A percentile compares a stretch with the other conserved stretches of the same genome.
These are phyloP conservation scores for Teratosphaeria epicoccoides DNA, from an alignment of 2,329 filamentous ascomycete species.

Conservation along the genomic window DNA sequence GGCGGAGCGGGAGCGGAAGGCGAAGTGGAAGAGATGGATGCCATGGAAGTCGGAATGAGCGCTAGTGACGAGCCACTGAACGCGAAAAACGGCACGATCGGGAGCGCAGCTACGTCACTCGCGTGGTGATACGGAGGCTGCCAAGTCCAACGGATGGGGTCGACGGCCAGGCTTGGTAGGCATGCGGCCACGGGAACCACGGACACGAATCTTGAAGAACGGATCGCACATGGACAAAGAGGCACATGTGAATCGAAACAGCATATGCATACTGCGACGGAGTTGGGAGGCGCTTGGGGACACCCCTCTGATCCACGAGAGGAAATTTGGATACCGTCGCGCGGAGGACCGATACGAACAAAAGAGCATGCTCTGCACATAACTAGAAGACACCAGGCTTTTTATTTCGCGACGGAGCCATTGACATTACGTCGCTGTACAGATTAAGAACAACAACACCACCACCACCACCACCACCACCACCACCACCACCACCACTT, in stretches of 20 bases:
- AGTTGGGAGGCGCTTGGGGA: background rate
- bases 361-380: background rate
- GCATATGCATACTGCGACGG: background rate
- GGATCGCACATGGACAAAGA: background rate
- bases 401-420: background rate
- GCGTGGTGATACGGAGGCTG: background rate
- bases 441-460: background rate
- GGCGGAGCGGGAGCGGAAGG: conserved; percentile 5
- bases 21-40: conserved; percentile 11
- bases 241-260: background rate
- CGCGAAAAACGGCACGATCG: background rate
- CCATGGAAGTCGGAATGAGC: conserved; percentile 8
- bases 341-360: background rate
- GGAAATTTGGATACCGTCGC: background rate
- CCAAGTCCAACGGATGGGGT: background rate
- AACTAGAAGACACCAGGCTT: background rate
- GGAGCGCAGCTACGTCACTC: background rate
- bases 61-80: background rate
- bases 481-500: too few relatives aligned
- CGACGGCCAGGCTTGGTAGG: background rate
- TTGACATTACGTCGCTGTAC: background rate
- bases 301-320: background rate
- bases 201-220: background rate
- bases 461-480: too few relatives aligned
- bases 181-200: background rate